Conservation (phyloP, 352 stramenopile species). For the Aphanomyces cochlioides region DNA sequence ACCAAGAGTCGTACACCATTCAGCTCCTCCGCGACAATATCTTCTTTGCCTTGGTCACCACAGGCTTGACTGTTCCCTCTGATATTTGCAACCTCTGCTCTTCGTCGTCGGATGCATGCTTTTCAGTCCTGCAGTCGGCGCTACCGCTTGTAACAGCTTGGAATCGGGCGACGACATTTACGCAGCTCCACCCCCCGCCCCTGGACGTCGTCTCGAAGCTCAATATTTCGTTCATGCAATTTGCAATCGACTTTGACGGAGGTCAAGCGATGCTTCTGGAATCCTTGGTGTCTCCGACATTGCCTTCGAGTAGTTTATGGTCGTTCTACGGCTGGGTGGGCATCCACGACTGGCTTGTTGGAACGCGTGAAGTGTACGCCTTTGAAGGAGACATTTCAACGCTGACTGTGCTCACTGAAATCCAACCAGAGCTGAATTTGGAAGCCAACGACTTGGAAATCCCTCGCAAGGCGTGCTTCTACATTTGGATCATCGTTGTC, state of each 20-base stretch:
- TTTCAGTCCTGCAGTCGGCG: neutral
- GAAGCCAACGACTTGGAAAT: neutral
- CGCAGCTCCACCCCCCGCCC: neutral
- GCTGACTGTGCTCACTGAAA: neutral
- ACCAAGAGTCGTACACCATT: neutral
- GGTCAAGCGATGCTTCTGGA: slow-evolving; percentile 3
- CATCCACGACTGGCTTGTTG: slow-evolving; percentile 6
- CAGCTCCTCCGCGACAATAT: neutral
- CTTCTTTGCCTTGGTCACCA: neutral
- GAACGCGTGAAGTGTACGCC: slow-evolving; percentile 9
- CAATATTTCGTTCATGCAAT: slow-evolving; percentile 7
- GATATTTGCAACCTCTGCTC: neutral
- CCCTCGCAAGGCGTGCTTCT: neutral
- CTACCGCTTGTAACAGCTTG: too few relatives aligned
- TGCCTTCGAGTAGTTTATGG: neutral
- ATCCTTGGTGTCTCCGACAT: neutral
- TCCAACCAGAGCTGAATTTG: neutral
- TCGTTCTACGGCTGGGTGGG: slow-evolving; percentile 8
- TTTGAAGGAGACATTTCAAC: slow-evolving; percentile 17
- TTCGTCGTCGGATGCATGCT: neutral
- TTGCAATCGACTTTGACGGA: neutral
- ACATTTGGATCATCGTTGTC: slow-evolving; percentile 4
- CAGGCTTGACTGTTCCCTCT: neutral
- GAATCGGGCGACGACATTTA: neutral
- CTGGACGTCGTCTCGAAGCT: neutral